phyloP scores from a whole-genome alignment of 2,329 filamentous ascomycete species.

The Ascochyta rabiei region DNA sequence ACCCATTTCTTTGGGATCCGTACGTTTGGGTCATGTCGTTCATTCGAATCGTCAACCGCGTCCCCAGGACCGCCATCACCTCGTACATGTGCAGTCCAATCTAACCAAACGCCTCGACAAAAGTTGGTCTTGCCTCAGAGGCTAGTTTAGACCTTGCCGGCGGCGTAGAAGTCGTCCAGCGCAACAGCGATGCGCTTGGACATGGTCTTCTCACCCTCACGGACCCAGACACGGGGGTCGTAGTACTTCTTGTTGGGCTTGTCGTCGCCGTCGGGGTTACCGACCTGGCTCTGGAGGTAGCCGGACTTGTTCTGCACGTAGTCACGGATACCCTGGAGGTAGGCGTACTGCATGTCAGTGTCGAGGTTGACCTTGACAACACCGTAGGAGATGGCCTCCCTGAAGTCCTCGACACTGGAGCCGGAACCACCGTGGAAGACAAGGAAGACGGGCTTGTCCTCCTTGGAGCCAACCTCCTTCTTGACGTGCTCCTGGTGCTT shows the following conservation, averaged over 20 bases:
- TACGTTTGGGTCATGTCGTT: slow-evolving; percentile 20
- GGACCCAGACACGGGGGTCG: slow-evolving; percentile 90
- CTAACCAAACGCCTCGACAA: slow-evolving; percentile 26
- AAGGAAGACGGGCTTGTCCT: slow-evolving; percentile 95
- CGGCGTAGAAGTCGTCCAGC: slow-evolving; percentile 89
- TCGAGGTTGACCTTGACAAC: slow-evolving; percentile 99
- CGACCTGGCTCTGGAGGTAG: slow-evolving; percentile 84
- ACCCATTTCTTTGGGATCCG: slow-evolving; percentile 7
- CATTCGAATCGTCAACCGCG: slow-evolving; percentile 16
- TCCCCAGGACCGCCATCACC: slow-evolving; percentile 16
- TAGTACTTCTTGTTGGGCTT: slow-evolving; percentile 97
- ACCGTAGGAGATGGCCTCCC: slow-evolving; percentile 65
- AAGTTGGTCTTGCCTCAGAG: not conserved
- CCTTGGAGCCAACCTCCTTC: slow-evolving; percentile 72
- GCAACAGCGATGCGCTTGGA: slow-evolving; percentile 73
- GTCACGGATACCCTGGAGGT: slow-evolving; percentile 90
- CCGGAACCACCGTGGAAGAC: slow-evolving; percentile 99
- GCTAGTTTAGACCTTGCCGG: slow-evolving; percentile 70
- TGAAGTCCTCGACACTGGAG: slow-evolving; percentile 88
- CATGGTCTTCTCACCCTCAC: slow-evolving; percentile 98
- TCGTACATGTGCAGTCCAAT: slow-evolving; percentile 12
- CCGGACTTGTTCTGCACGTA: slow-evolving; percentile 90
- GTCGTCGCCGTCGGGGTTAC: slow-evolving; percentile 93
- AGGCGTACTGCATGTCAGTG: slow-evolving; percentile 91
- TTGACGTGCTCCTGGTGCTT: slow-evolving; percentile 96